Base-by-base conservation (phyloP, 2,329 filamentous ascomycete species). In the Fusarium sp. region DNA sequence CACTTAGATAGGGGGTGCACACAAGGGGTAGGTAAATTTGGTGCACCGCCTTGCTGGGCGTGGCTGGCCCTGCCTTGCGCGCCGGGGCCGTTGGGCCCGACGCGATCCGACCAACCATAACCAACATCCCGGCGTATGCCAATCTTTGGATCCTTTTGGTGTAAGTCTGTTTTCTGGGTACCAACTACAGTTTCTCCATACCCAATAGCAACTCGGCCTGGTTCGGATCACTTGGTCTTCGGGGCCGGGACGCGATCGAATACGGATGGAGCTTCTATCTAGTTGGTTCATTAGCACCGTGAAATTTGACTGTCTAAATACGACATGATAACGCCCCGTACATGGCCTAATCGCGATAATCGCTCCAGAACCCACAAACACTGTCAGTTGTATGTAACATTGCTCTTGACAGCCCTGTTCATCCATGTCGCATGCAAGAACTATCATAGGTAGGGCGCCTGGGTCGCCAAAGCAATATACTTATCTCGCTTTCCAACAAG, bases 21-120 rank as follows among this genome's bases (percentile, higher is more conserved):
- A 11, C 37, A 31, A 11, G 35, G 33, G n/a, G n/a, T n/a, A n/a
- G n/a, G 10, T 37, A 38, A 27, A 21, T 32, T 29, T 42, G 17
- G 33, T 35, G 43, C 19, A 49, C 52, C 65, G 65, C 59, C 58
- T 60, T 56, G 62, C 49, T 54, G 58, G 58, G 64, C 61, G 52
- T 58, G 49, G 47, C 29, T 60, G 49, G 62, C 54, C 38, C 43
- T 46, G 38, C 39, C 29, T 56, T 64, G 45, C 52, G 45, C 61
- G n/a, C n/a, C n/a, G n/a, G 56, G 37, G 53, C 53, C 47, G 55
- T 66, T 63, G 54, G 65, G 58, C 49, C 62, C 48, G 61, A 66
- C 23, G 23, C 55, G 65, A 68, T 66, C 62, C 59, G 55, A 58
- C 53, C 38, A 56, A 48, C 45, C 56, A 43, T 27, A 50, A 37